Evolutionary conservation across 441 rosid species (phyloP).

Genomic region (Gossypium aridum): DNA sequence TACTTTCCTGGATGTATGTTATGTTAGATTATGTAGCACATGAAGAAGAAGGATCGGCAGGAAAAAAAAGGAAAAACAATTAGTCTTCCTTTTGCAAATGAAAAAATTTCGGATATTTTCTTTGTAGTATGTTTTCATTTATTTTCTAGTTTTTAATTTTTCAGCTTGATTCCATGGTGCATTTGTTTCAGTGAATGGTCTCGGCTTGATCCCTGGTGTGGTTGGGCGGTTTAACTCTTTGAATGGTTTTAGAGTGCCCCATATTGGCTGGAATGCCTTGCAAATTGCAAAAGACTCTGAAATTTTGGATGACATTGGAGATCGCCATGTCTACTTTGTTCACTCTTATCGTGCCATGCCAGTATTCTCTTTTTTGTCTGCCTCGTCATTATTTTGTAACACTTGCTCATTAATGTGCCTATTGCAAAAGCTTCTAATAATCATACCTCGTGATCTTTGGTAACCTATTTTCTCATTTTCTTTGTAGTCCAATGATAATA

Average conservation of each 20-base stretch:
- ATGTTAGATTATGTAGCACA: neutral
- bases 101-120: neutral
- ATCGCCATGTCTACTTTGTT: conserved; percentile 86
- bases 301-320: conserved; percentile 81
- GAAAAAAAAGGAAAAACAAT: neutral
- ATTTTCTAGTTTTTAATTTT: neutral
- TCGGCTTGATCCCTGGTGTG: conserved; percentile 88
- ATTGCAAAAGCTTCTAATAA: neutral
- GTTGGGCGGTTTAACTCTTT: conserved; percentile 85
- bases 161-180: conserved; percentile 6
- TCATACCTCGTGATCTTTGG: neutral
- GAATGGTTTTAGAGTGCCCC: conserved; percentile 74
- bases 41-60: neutral
- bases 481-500: conserved; percentile 64
- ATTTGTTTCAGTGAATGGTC: conserved; percentile 66
- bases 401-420: neutral
- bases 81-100: neutral
- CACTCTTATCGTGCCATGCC: conserved; percentile 94
- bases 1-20: neutral
- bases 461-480: conserved; percentile 8
- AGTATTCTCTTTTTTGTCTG: conserved; percentile 29
- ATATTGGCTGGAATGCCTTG: conserved; percentile 97
- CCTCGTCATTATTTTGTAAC: neutral
- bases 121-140: neutral
- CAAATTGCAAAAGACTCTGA: conserved; percentile 62